Conservation (phyloP, 768 basidiomycete species). For the Tephrocybe rancida region DNA sequence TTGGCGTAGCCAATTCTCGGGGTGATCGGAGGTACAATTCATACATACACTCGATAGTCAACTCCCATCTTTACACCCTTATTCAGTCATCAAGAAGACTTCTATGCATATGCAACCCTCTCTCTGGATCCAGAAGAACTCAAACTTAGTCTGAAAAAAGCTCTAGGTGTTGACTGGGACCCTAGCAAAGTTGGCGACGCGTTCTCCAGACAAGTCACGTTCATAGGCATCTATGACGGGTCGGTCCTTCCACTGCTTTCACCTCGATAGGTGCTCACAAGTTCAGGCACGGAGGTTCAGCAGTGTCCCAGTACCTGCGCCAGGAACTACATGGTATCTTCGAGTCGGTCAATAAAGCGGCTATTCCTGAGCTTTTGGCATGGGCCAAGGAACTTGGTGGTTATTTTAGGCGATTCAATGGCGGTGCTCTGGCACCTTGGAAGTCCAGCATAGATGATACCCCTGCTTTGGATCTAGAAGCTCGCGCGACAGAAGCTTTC, state of each 20-base stretch:
- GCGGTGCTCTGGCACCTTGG: conserved; percentile 80
- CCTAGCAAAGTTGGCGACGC: conserved; percentile 53
- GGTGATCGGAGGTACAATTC: conserved; percentile 66
- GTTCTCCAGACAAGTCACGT: conserved; percentile 76
- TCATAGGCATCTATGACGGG: conserved; percentile 94
- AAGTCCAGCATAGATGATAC: conserved; percentile 34
- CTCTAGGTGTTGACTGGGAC: conserved; percentile 73
- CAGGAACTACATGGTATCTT: conserved; percentile 86
- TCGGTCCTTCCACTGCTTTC: conserved; percentile 32
- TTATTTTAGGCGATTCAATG: conserved; percentile 88
- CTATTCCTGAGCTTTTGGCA: conserved; percentile 73
- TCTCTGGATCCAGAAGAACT: conserved; percentile 80
- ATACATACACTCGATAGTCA: not conserved
- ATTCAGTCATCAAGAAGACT: conserved; percentile 87
- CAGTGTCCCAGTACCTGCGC: conserved; percentile 82
- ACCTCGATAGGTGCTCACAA: conserved; percentile 7
- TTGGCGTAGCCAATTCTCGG: conserved; percentile 74
- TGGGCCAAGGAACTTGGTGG: conserved; percentile 85
- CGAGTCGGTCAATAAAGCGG: conserved; percentile 71
- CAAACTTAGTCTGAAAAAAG: conserved; percentile 59
- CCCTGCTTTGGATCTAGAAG: conserved; percentile 70
- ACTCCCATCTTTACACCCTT: not conserved
- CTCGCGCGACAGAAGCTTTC: conserved; percentile 85
- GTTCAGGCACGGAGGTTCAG: conserved; percentile 87
- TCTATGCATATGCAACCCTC: conserved; percentile 74